phyloP scores from a whole-genome alignment of 169 alveolate species.

The Toxoplasma gondii region DNA sequence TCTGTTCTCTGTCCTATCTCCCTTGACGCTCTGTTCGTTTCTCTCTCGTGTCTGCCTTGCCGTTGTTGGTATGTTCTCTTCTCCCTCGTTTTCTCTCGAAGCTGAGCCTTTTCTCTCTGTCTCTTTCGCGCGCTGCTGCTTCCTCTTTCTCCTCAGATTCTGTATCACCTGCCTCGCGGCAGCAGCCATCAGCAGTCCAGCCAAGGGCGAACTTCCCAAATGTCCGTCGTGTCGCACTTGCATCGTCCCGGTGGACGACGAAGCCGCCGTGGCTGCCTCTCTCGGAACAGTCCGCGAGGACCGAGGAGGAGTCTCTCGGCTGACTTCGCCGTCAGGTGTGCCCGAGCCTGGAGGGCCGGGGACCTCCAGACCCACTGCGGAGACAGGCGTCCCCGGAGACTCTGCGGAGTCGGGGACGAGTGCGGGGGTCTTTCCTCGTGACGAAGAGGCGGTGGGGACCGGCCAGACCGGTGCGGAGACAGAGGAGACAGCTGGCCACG shows the following conservation, averaged over 20 bases:
- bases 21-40: neutral
- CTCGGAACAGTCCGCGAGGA: neutral
- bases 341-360: too few species aligned
- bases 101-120: too few species aligned
- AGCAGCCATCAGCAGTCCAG: conserved; percentile 28
- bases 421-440: too few species aligned
- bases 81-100: too few species aligned
- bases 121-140: neutral
- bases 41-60: neutral
- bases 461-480: too few species aligned
- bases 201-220: conserved; percentile 10
- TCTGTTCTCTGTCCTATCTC: too few species aligned
- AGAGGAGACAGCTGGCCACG: too few species aligned
- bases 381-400: neutral
- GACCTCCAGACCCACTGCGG: neutral
- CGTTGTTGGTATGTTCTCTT: neutral
- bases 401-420: too few species aligned
- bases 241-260: conserved; percentile 45
- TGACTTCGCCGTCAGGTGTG: too few species aligned
- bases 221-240: conserved; percentile 46
- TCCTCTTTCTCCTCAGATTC: conserved; percentile 7
- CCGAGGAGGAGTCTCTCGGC: neutral
- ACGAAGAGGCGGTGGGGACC: too few species aligned
- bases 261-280: neutral
- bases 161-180: conserved; percentile 40